A percentile compares a stretch with the other conserved stretches of the same genome.
Evolutionary conservation across 2,329 filamentous ascomycete species (phyloP).

Genomic region (Emergomyces orientalis): DNA sequence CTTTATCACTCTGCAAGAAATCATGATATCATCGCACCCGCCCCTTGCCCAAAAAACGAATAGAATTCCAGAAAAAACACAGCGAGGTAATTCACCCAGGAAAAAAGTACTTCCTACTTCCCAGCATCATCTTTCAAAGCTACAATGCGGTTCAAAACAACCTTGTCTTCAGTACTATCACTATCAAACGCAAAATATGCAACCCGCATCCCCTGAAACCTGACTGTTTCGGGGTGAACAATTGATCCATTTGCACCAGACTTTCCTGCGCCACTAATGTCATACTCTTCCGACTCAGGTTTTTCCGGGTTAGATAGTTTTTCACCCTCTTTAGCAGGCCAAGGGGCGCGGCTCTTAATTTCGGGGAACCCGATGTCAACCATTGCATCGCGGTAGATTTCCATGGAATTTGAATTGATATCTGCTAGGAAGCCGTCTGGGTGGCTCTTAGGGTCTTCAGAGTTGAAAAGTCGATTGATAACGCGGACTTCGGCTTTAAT

Average conservation of each 20-base stretch:
- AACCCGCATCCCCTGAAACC: conserved; percentile 86
- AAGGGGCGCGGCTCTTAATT: conserved; percentile 62
- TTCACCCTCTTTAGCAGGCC: conserved; percentile 71
- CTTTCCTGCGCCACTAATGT: conserved; percentile 12
- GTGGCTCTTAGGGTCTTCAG: conserved; percentile 66
- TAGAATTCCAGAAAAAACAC: background rate
- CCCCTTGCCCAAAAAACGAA: background rate
- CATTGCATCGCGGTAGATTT: conserved; percentile 66
- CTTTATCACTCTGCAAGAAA: no score
- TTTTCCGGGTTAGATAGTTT: conserved; percentile 44
- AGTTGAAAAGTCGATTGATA: conserved; percentile 77
- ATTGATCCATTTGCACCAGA: conserved; percentile 12
- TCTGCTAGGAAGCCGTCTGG: conserved; percentile 75
- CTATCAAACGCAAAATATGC: conserved; percentile 56
- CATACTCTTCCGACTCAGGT: conserved; percentile 27
- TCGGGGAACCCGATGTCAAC: conserved; percentile 79
- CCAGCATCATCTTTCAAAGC: conserved; percentile 71
- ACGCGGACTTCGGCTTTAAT: conserved; percentile 64
- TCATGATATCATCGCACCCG: background rate
- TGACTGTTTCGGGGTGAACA: conserved; percentile 59
- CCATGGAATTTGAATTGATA: conserved; percentile 74
- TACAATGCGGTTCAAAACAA: conserved; percentile 84
- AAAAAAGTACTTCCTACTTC: background rate
- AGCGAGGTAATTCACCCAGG: background rate
- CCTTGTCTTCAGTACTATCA: conserved; percentile 65